Base-by-base conservation (phyloP, 345 rosid genomes). In the Hibiscus mutabilis region DNA sequence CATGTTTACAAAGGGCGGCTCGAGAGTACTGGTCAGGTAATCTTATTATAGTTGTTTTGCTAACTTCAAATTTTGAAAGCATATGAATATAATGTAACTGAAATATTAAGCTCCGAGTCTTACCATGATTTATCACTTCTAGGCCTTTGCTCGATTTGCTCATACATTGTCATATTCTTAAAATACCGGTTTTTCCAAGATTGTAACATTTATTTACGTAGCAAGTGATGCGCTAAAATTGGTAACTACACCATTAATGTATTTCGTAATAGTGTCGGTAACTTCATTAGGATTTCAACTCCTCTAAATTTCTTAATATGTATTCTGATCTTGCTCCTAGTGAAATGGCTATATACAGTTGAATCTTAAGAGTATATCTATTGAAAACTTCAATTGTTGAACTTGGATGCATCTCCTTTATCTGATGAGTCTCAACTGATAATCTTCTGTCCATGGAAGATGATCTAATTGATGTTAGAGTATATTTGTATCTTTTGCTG, bases 1-100 rank as follows among this genome's bases (percentile, higher is more conserved):
- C 96, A 86, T 72, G 99, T 95, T 25, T 90, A 95, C 82, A 95
- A 88, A 74, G 99, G 99, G 21, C 80, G 73, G 42, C 96, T 95
- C 42, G 97, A 92, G 77, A 88, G 83, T 83, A 92, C 97, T 62
- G 96, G 92, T 75, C 99, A 95, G 96, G 99, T 95, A 83, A 59
- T 68, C 71, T 47, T 69, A 5, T 27, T 6, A 58, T 22, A 57
- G 25, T 60, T 66, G 64, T 18, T 8, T 29, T 58, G n/a, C 27
- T 11, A 24, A 22, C 31, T 2, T 25, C 9, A 4, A 3, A 57
- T 57, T 21, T 57, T 22, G 16, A 12, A 57, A 22, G 60, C 16
- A 22, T 56, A 22, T 56, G 15, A 22, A 22, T 22, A 56, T 19
- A 59, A n/a, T 75, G 29, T 37, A 27, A 40, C 29, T 11, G 10